Conservation (phyloP, 108 stramenopile species). For the Nitzschia palea region DNA sequence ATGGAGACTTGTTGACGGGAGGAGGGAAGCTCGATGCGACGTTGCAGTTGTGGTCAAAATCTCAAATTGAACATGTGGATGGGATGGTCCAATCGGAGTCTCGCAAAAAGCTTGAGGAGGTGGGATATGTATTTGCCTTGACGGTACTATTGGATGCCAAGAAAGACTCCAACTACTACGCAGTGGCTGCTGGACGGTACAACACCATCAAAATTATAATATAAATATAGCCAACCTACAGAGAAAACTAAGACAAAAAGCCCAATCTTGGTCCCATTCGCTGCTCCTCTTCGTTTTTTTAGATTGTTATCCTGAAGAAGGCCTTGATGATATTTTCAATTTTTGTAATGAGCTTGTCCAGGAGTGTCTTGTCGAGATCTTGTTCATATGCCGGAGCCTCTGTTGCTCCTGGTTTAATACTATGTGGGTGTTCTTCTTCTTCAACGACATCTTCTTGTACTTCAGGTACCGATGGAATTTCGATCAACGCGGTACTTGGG, state of each 20-base stretch:
- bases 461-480: background rate
- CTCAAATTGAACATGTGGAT: constrained; percentile 4
- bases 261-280: too few species aligned
- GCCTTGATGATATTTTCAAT: constrained; percentile 30
- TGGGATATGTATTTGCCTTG: constrained; percentile 57
- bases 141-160: constrained; percentile 35
- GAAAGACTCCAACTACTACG: constrained; percentile 21
- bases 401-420: constrained; percentile 29
- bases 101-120: constrained; percentile 12
- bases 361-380: constrained; percentile 22
- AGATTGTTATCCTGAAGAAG: constrained; percentile 31
- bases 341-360: constrained; percentile 41
- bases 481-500: background rate
- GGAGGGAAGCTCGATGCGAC: constrained; percentile 62
- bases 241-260: too few species aligned
- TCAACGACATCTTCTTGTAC: background rate
- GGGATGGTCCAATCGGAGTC: background rate
- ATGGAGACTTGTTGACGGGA: constrained; percentile 45
- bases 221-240: background rate
- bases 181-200: constrained; percentile 56
- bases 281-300: background rate
- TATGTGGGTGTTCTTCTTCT: constrained; percentile 26
- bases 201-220: constrained; percentile 53
- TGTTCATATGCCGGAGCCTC: background rate
- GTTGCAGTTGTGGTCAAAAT: constrained; percentile 33